A percentile compares a stretch with the other conserved stretches of the same genome.
These are phyloP conservation scores for Candida orba DNA, from an alignment of 805 yeast genomes.

Conservation along the genomic window DNA sequence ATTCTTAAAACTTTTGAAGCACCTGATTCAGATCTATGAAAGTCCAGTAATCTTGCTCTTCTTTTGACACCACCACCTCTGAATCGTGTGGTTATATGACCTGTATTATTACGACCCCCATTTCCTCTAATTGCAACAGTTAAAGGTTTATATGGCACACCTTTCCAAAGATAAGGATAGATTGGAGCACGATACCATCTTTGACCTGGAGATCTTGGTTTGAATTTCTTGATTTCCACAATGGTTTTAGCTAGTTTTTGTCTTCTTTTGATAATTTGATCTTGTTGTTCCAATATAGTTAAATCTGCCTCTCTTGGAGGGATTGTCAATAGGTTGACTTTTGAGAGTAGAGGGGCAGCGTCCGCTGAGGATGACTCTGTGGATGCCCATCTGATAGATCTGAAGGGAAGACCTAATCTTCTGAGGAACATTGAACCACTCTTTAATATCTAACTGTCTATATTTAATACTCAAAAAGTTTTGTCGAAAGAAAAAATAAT, in stretches of 20 bases:
- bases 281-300: constrained; percentile 77
- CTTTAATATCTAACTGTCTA: neutral
- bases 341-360: constrained; percentile 6
- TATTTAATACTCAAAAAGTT: neutral
- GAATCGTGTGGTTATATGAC: constrained; percentile 86
- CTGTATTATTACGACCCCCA: constrained; percentile 87
- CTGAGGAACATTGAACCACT: constrained; percentile 1
- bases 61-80: constrained; percentile 96
- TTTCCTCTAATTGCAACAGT: constrained; percentile 65
- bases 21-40: constrained; percentile 59
- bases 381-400: constrained; percentile 1
- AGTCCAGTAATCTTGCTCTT: constrained; percentile 78
- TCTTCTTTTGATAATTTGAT: constrained; percentile 62
- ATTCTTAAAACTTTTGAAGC: constrained; percentile 76
- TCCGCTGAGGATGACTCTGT: constrained; percentile 2
- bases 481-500: neutral
- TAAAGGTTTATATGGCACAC: constrained; percentile 69
- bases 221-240: constrained; percentile 65
- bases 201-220: constrained; percentile 80
- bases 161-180: constrained; percentile 80
- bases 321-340: constrained; percentile 26
- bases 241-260: constrained; percentile 62
- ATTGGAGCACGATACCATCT: constrained; percentile 86
- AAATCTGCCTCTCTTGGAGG: constrained; percentile 39
- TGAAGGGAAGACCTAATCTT: neutral